Evolutionary conservation across 1,139 yeast genomes (phyloP).

Genomic region (Yamadazyma diospyri): DNA sequence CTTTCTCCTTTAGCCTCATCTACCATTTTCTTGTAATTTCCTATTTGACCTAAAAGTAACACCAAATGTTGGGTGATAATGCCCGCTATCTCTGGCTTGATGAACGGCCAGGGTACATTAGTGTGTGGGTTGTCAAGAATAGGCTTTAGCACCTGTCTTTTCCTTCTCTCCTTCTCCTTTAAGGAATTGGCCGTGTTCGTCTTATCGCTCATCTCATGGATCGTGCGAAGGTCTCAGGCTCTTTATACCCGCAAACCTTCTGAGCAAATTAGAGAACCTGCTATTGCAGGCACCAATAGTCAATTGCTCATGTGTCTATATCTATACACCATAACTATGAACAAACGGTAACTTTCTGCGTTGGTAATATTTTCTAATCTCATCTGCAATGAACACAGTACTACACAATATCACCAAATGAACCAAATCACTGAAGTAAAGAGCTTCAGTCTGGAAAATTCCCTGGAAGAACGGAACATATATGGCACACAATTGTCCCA

Average conservation of each 20-base stretch:
- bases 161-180: constrained; percentile 41
- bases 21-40: constrained; percentile 25
- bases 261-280: too few species aligned
- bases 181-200: constrained; percentile 23
- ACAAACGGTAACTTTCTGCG: constrained; percentile 15
- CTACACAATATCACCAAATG: constrained; percentile 65
- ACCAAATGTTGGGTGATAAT: constrained; percentile 40
- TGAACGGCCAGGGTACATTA: constrained; percentile 50
- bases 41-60: constrained; percentile 34
- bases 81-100: constrained; percentile 34
- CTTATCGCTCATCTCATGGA: constrained; percentile 4
- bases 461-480: constrained; percentile 89
- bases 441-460: constrained; percentile 91
- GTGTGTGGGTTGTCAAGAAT: constrained; percentile 60
- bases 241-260: constrained; percentile 1
- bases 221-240: too few species aligned
- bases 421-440: constrained; percentile 62
- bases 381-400: constrained; percentile 83
- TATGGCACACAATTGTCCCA: constrained; percentile 93
- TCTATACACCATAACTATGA: constrained; percentile 5
- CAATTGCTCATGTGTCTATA: too few species aligned
- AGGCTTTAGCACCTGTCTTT: constrained; percentile 56
- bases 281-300: too few species aligned
- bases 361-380: constrained; percentile 51
- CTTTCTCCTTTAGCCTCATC: constrained; percentile 5